phyloP scores from a whole-genome alignment of 805 yeast species.

The Ogataea trehaloabstinens region DNA sequence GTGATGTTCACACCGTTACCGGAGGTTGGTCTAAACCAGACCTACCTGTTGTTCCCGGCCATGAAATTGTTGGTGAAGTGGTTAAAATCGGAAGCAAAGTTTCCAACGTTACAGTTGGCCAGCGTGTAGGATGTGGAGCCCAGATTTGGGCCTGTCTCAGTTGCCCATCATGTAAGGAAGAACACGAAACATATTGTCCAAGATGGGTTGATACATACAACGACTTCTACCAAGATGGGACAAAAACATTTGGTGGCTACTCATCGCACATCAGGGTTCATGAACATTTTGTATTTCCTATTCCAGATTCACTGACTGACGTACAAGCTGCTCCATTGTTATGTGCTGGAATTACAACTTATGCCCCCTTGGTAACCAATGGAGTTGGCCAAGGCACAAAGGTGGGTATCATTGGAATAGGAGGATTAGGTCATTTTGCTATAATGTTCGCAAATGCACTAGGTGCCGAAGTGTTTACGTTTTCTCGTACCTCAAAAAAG shows the following conservation, averaged over 20 bases:
- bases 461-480: conserved; percentile 61
- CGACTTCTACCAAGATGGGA: conserved; percentile 29
- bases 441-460: conserved; percentile 57
- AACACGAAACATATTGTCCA: conserved; percentile 46
- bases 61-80: conserved; percentile 63
- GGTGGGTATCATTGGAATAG: conserved; percentile 63
- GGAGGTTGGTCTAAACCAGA: conserved; percentile 46
- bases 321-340: conserved; percentile 66
- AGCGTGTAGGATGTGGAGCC: conserved; percentile 82
- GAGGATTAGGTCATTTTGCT: conserved; percentile 69
- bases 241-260: conserved; percentile 60
- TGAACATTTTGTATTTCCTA: conserved; percentile 60
- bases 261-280: conserved; percentile 64
- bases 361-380: conserved; percentile 59
- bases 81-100: conserved; percentile 59
- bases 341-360: conserved; percentile 78
- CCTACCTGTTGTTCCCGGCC: conserved; percentile 48
- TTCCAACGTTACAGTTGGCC: conserved; percentile 54
- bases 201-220: conserved; percentile 36
- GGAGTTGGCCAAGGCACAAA: conserved; percentile 33
- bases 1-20: conserved; percentile 52
- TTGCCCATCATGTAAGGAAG: conserved; percentile 56
- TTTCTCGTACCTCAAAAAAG: conserved; percentile 51
- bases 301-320: conserved; percentile 54
- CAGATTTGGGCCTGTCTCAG: conserved; percentile 57